These are phyloP conservation scores for Cordyceps farinosa DNA, from an alignment of 2,329 filamentous ascomycete genomes.

Conservation along the genomic window DNA sequence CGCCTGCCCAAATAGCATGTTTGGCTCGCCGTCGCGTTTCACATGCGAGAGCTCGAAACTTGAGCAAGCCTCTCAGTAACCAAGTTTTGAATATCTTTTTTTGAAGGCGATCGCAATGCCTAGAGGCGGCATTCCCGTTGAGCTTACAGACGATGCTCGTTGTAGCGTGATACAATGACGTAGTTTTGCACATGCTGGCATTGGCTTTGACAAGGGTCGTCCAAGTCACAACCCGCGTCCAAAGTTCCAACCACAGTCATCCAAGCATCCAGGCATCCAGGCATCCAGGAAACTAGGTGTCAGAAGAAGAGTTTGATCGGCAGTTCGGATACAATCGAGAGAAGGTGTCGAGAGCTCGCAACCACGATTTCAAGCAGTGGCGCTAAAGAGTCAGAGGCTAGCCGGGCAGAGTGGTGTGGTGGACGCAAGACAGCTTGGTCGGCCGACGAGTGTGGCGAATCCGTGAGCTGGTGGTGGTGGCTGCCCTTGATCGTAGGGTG, in stretches of 20 bases:
- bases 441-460: constrained; percentile 1
- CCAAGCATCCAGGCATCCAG: no score
- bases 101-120: not conserved
- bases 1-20: not conserved
- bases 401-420: constrained; percentile 2
- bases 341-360: not conserved
- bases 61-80: not conserved
- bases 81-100: not conserved
- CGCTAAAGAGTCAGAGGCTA: constrained; percentile 7
- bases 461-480: not conserved
- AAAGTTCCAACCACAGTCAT: no score
- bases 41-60: not conserved
- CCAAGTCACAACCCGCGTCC: not conserved
- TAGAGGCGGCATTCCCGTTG: not conserved
- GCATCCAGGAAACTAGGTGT: not conserved
- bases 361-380: not conserved
- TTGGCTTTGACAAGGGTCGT: not conserved
- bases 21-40: constrained; percentile 9
- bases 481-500: not conserved
- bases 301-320: not conserved
- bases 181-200: not conserved
- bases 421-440: not conserved
- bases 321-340: constrained; percentile 2
- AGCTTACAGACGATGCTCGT: not conserved
- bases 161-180: not conserved